These are phyloP conservation scores for Trametes cingulata DNA, from an alignment of 768 basidiomycete genomes.

Conservation along the genomic window DNA sequence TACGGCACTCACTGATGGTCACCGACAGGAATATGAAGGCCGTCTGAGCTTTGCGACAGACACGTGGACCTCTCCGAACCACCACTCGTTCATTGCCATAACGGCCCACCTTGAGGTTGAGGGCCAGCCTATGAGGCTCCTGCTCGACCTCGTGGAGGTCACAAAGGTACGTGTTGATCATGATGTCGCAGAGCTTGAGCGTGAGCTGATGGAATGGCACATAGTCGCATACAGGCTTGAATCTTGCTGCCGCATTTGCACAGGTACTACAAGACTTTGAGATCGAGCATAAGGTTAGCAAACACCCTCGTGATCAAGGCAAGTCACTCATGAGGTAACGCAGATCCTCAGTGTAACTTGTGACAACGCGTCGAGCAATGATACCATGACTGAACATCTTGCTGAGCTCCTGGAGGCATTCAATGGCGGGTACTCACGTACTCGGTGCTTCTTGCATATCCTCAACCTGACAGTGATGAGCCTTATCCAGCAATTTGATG, in stretches of 20 bases:
- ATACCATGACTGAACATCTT: slow-evolving; percentile 17
- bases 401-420: not conserved
- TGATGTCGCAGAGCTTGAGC: not conserved
- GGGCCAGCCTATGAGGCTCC: slow-evolving; percentile 28
- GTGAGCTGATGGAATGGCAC: not conserved
- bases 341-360: slow-evolving; percentile 18
- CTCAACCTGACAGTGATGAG: slow-evolving; percentile 12
- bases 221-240: slow-evolving; percentile 36
- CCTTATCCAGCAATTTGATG: slow-evolving; percentile 18
- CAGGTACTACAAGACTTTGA: slow-evolving; percentile 38
- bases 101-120: slow-evolving; percentile 37
- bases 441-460: slow-evolving; percentile 22
- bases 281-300: slow-evolving; percentile 35
- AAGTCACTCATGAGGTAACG: too few relatives aligned
- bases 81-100: slow-evolving; percentile 34
- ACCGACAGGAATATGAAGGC: slow-evolving; percentile 36
- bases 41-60: slow-evolving; percentile 37
- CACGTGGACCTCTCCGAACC: slow-evolving; percentile 41
- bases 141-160: slow-evolving; percentile 43
- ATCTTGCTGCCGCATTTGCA: slow-evolving; percentile 37
- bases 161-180: slow-evolving; percentile 19
- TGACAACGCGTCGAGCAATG: slow-evolving; percentile 24
- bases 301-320: too few relatives aligned
- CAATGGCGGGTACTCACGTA: not conserved
- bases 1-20: too few relatives aligned